Percentiles rank a stretch among this genome's conserved stretches.
These are phyloP conservation scores for Sicyos edulis DNA, from an alignment of 306 rosid species.

Conservation along the genomic window DNA sequence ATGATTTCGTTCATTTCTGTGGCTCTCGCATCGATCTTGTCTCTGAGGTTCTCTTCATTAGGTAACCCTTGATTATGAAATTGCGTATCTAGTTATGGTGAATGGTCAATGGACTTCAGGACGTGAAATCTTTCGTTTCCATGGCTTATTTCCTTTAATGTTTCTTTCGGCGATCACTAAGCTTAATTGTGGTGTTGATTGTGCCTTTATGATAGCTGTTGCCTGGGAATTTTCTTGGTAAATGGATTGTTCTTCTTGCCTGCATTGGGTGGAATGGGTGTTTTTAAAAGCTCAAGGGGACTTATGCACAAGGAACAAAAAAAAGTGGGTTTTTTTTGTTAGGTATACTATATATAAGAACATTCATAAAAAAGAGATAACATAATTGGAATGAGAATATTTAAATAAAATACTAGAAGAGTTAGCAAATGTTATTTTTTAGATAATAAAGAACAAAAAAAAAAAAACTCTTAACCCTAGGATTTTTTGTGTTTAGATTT, in stretches of 20 bases:
- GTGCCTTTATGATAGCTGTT: neutral
- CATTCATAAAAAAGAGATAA: no score
- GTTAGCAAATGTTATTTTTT: no score
- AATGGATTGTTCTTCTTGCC: neutral
- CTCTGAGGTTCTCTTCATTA: conserved; percentile 66
- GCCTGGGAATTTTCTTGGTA: neutral
- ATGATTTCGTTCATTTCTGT: conserved; percentile 64
- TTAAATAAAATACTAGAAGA: no score
- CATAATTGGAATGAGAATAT: no score
- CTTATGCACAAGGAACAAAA: no score
- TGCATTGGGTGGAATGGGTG: neutral
- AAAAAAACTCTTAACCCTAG: no score
- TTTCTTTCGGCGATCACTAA: neutral
- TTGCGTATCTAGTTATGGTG: neutral
- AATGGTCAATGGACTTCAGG: neutral
- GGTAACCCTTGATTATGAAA: conserved; percentile 29
- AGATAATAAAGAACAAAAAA: no score
- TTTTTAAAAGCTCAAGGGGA: no score
- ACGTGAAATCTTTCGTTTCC: neutral
- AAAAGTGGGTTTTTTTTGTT: no score
- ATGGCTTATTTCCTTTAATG: neutral
- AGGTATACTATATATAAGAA: no score
- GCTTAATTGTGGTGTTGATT: neutral
- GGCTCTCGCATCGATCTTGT: conserved; percentile 55
- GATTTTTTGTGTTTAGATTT: no score